A percentile compares a stretch with the other conserved stretches of the same genome.
Conservation (phyloP, 2,329 filamentous ascomycete genomes). For the Huntiella bhutanensis region DNA sequence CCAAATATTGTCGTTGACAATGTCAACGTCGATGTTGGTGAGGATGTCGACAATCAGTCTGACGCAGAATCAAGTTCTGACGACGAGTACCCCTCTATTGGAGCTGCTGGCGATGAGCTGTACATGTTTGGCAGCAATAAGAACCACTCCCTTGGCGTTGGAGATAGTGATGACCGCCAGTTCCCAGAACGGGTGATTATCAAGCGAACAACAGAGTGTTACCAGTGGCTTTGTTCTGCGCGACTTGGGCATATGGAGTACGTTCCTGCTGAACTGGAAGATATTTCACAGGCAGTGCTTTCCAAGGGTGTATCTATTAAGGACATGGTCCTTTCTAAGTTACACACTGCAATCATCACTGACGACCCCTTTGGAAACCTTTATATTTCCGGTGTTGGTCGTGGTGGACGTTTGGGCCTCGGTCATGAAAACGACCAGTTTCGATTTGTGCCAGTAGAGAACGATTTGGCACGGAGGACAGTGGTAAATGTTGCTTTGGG, state of each 20-base stretch:
- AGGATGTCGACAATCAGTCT: constrained; percentile 24
- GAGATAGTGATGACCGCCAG: constrained; percentile 89
- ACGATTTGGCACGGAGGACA: constrained; percentile 54
- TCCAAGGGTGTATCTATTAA: constrained; percentile 57
- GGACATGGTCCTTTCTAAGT: constrained; percentile 73
- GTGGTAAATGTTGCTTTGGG: constrained; percentile 66
- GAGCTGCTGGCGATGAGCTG: constrained; percentile 55
- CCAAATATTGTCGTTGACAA: constrained; percentile 3
- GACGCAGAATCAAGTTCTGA: constrained; percentile 25
- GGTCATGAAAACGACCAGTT: constrained; percentile 84
- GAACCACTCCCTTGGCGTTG: constrained; percentile 78
- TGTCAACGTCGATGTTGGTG: constrained; percentile 13
- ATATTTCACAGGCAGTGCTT: constrained; percentile 54
- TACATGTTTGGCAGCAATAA: constrained; percentile 95
- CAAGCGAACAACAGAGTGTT: constrained; percentile 60
- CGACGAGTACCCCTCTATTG: not conserved
- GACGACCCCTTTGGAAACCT: constrained; percentile 76
- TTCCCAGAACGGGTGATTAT: constrained; percentile 71
- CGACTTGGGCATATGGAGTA: constrained; percentile 29
- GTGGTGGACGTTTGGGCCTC: constrained; percentile 71
- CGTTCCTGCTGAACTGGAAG: constrained; percentile 16
- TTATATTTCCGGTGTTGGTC: constrained; percentile 81
- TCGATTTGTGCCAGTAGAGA: constrained; percentile 64
- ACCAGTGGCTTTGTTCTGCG: constrained; percentile 21
- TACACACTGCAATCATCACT: constrained; percentile 79